phyloP scores from a whole-genome alignment of 2,329 filamentous ascomycete genomes.

The Decorospora gaudefroyi region DNA sequence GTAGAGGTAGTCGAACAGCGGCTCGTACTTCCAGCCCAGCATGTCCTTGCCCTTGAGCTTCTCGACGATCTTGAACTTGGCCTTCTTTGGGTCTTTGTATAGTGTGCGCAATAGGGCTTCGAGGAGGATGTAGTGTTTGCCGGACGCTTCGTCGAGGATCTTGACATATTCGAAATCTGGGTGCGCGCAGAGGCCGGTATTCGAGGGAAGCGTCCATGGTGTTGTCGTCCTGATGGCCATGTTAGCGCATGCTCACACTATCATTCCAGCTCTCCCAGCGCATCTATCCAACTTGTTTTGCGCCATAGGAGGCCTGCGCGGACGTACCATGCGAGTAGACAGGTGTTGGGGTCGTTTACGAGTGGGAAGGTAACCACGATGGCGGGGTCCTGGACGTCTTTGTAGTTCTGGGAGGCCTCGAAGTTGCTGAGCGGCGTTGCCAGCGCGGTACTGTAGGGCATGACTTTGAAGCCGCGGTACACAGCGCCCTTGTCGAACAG shows the following conservation, averaged over 20 bases:
- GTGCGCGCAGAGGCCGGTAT: slow-evolving; percentile 75
- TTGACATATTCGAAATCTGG: slow-evolving; percentile 87
- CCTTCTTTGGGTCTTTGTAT: slow-evolving; percentile 95
- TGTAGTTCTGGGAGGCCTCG: slow-evolving; percentile 92
- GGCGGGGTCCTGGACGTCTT: slow-evolving; percentile 88
- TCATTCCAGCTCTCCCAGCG: too few relatives aligned
- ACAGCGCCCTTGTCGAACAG: slow-evolving; percentile 87
- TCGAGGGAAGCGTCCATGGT: slow-evolving; percentile 82
- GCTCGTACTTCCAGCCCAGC: slow-evolving; percentile 86
- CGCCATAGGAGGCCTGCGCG: too few relatives aligned
- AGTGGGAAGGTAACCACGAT: slow-evolving; percentile 88
- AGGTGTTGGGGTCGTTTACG: slow-evolving; percentile 73
- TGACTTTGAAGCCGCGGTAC: slow-evolving; percentile 87
- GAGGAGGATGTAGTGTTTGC: slow-evolving; percentile 82
- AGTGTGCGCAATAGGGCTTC: slow-evolving; percentile 79
- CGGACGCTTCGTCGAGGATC: slow-evolving; percentile 78
- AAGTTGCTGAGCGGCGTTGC: slow-evolving; percentile 92
- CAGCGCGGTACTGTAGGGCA: slow-evolving; percentile 92
- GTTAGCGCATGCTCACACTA: slow-evolving; percentile 18
- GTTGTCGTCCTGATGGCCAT: slow-evolving; percentile 66
- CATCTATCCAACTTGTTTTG: too few relatives aligned
- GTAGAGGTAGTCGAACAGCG: slow-evolving; percentile 87
- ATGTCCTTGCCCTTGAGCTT: slow-evolving; percentile 83
- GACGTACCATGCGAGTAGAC: slow-evolving; percentile 71
- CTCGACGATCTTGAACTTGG: slow-evolving; percentile 81